Conservation (phyloP, 352 stramenopile species). For the Phytophthora boehmeriae region DNA sequence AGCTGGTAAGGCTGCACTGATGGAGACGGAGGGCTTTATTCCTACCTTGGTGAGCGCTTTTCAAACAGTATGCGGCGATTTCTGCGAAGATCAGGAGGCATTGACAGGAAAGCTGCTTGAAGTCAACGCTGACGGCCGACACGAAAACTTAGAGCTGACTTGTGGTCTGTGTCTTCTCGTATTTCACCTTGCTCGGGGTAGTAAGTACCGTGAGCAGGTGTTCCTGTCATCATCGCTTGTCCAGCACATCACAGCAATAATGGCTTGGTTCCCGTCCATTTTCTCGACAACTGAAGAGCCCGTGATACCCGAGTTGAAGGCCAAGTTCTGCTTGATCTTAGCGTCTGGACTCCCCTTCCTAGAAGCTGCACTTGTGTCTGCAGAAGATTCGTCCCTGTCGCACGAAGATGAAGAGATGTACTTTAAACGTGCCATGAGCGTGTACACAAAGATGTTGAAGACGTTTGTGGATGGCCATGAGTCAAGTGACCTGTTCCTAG, state of each 20-base stretch:
- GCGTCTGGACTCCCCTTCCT: conserved; percentile 53
- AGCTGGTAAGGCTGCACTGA: conserved; percentile 51
- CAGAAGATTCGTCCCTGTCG: conserved; percentile 21
- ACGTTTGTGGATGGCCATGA: conserved; percentile 49
- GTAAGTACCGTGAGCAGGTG: conserved; percentile 50
- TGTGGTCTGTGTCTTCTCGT: conserved; percentile 62
- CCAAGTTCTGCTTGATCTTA: conserved; percentile 47
- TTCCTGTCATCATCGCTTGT: conserved; percentile 39
- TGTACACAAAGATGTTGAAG: conserved; percentile 43
- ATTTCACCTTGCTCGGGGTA: conserved; percentile 44
- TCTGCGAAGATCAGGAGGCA: conserved; percentile 21
- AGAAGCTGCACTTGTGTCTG: conserved; percentile 46
- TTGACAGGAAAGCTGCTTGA: conserved; percentile 24
- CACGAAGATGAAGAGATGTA: conserved; percentile 22
- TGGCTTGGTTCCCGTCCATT: conserved; percentile 55
- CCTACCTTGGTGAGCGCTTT: conserved; percentile 47
- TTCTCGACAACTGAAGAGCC: conserved; percentile 31
- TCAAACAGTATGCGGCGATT: conserved; percentile 22
- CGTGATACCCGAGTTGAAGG: conserved; percentile 26
- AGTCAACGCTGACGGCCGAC: conserved; percentile 22
- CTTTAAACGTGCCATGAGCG: conserved; percentile 26
- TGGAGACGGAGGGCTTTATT: conserved; percentile 53
- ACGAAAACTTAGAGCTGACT: conserved; percentile 49
- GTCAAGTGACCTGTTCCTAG: conserved; percentile 43
- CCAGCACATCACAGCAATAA: conserved; percentile 34